These are phyloP conservation scores for Annulohypoxylon truncatum DNA, from an alignment of 2,329 filamentous ascomycete genomes.

Conservation along the genomic window DNA sequence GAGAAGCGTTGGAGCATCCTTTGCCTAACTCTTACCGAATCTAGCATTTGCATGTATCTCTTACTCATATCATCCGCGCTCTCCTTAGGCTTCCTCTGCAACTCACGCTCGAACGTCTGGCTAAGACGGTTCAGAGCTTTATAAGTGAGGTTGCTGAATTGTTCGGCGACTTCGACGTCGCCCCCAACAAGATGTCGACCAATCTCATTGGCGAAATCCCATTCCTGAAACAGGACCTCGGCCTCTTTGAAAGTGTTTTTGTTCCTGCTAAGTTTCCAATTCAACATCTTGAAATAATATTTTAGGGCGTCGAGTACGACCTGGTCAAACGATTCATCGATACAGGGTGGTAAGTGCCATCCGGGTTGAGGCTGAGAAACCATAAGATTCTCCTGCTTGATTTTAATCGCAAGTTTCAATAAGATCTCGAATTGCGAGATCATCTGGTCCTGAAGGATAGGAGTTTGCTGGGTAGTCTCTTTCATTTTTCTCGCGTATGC, in stretches of 20 bases:
- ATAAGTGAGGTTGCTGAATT: conserved; percentile 93
- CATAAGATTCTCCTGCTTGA: conserved; percentile 87
- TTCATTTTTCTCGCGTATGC: conserved; percentile 96
- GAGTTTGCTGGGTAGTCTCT: conserved; percentile 89
- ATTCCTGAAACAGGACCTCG: conserved; percentile 96
- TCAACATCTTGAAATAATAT: conserved; percentile 98
- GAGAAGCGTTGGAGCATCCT: conserved; percentile 97
- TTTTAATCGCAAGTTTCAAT: conserved; percentile 88
- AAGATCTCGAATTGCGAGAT: conserved; percentile 96
- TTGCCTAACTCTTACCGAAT: conserved; percentile 95
- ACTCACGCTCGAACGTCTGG: conserved; percentile 89
- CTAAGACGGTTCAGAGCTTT: conserved; percentile 91
- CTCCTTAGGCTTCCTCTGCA: conserved; percentile 86
- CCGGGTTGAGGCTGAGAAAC: conserved; percentile 89
- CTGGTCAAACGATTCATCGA: conserved; percentile 94
- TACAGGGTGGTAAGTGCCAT: conserved; percentile 95
- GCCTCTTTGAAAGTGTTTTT: conserved; percentile 99
- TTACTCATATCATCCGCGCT: conserved; percentile 91
- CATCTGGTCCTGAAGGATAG: conserved; percentile 97
- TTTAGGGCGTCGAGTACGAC: conserved; percentile 93
- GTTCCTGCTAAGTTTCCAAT: conserved; percentile 97
- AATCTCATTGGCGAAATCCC: conserved; percentile 96
- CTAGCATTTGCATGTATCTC: conserved; percentile 92
- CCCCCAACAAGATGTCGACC: conserved; percentile 91
- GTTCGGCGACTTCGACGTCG: conserved; percentile 96